Conservation (phyloP, 768 basidiomycete genomes). For the Lepiota brunneoincarnata region DNA sequence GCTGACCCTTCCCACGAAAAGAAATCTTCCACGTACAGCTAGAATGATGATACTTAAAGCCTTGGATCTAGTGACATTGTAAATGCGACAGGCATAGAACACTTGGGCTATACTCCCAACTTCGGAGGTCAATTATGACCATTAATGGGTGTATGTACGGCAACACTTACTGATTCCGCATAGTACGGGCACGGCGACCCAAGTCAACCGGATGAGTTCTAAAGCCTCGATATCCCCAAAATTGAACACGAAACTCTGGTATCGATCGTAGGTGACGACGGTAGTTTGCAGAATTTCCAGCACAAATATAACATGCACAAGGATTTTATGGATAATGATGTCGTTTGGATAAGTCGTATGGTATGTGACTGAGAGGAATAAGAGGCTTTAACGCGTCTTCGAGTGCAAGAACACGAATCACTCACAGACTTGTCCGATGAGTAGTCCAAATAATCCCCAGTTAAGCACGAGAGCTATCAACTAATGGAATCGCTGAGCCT, state of each 20-base stretch:
- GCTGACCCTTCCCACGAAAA: neutral
- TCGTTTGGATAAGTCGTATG: constrained; percentile 28
- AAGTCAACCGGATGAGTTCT: neutral
- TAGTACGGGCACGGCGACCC: neutral
- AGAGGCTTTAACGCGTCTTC: neutral
- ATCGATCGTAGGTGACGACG: constrained; percentile 11
- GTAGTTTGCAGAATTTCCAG: constrained; percentile 28
- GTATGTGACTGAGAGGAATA: constrained; percentile 21
- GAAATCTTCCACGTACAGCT: neutral
- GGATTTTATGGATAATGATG: constrained; percentile 19
- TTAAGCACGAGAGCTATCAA: constrained; percentile 23
- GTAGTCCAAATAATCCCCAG: constrained; percentile 26
- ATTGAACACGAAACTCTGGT: neutral
- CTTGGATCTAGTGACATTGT: neutral
- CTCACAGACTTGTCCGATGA: constrained; percentile 31
- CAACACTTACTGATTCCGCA: neutral
- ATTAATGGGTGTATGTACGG: neutral
- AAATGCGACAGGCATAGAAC: constrained; percentile 5
- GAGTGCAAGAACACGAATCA: neutral
- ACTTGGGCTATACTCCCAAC: constrained; percentile 2
- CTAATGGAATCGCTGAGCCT: neutral
- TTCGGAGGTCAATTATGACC: neutral
- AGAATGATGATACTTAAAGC: neutral
- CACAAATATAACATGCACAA: constrained; percentile 23
- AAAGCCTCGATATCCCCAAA: neutral